Evolutionary conservation across 129 eudicot genomes (phyloP).

Genomic region (Chrysanthemum lavandulifolium): DNA sequence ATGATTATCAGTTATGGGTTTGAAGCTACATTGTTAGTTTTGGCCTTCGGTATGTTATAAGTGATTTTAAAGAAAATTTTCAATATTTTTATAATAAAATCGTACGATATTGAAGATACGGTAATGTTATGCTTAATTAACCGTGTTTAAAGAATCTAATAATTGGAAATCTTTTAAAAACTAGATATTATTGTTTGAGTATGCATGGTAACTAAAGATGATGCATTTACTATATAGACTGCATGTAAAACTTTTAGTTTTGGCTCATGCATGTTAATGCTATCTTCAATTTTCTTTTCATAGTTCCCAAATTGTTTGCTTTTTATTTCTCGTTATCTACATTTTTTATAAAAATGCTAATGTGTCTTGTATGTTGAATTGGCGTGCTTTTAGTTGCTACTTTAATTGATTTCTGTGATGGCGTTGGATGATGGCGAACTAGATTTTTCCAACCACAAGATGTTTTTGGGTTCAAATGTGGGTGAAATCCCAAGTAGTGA

Average conservation of each 20-base stretch:
- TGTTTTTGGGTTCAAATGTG: slow-evolving; percentile 44
- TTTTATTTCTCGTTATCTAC: not conserved
- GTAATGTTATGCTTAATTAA: too few species aligned
- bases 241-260: not conserved
- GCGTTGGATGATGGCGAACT: slow-evolving; percentile 81
- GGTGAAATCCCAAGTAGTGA: slow-evolving; percentile 60
- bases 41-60: not conserved
- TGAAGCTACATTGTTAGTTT: not conserved
- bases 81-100: too few species aligned
- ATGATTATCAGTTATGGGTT: not conserved
- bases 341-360: not conserved
- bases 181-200: too few species aligned
- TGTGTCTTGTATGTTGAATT: not conserved
- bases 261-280: too few species aligned
- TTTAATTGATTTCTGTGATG: not conserved
- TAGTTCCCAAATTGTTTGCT: not conserved
- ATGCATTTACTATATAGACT: too few species aligned
- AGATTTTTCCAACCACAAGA: slow-evolving; percentile 66
- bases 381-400: slow-evolving; percentile 10
- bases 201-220: too few species aligned
- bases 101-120: too few species aligned
- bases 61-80: too few species aligned
- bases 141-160: too few species aligned
- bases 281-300: too few species aligned
- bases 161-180: too few species aligned